phyloP scores from a whole-genome alignment of 257 asterid genomes.

The Misopates orontium region DNA sequence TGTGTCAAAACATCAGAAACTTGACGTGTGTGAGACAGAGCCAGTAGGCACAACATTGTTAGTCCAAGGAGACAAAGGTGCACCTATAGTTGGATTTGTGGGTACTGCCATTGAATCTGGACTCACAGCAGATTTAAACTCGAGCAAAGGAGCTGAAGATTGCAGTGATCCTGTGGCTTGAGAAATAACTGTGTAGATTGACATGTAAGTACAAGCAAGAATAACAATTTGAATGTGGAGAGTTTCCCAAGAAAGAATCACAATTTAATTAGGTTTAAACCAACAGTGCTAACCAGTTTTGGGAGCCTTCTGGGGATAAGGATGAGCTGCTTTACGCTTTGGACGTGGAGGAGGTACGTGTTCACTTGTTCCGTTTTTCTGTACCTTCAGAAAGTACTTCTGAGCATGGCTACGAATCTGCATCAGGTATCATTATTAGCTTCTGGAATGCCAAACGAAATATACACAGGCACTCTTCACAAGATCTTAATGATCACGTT shows the following conservation, averaged over 20 bases:
- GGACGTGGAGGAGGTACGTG: slow-evolving; percentile 97
- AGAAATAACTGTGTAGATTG: too few species aligned
- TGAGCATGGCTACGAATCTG: slow-evolving; percentile 99
- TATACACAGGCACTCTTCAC: too few species aligned
- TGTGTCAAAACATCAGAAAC: slow-evolving; percentile 24
- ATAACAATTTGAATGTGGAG: slow-evolving; percentile 6
- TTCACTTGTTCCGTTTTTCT: slow-evolving; percentile 78
- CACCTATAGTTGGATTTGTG: slow-evolving; percentile 34
- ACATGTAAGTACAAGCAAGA: slow-evolving; percentile 30
- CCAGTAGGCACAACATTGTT: slow-evolving; percentile 46
- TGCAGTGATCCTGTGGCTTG: slow-evolving; percentile 16
- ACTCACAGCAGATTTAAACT: slow-evolving; percentile 51
- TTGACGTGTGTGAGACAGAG: slow-evolving; percentile 32
- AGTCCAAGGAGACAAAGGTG: slow-evolving; percentile 57
- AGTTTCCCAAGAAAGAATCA: slow-evolving; percentile 10
- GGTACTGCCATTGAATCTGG: slow-evolving; percentile 51
- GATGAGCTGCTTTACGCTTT: slow-evolving; percentile 89
- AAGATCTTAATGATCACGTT: too few species aligned
- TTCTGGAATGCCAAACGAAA: too few species aligned
- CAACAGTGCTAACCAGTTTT: slow-evolving; percentile 40
- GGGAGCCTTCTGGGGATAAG: slow-evolving; percentile 89
- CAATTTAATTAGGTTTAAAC: background rate
- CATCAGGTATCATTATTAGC: slow-evolving; percentile 28
- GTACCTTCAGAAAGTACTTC: slow-evolving; percentile 86
- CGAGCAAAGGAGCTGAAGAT: slow-evolving; percentile 49